phyloP scores from a whole-genome alignment of 2,329 filamentous ascomycete genomes.

The Fusarium robinianum region DNA sequence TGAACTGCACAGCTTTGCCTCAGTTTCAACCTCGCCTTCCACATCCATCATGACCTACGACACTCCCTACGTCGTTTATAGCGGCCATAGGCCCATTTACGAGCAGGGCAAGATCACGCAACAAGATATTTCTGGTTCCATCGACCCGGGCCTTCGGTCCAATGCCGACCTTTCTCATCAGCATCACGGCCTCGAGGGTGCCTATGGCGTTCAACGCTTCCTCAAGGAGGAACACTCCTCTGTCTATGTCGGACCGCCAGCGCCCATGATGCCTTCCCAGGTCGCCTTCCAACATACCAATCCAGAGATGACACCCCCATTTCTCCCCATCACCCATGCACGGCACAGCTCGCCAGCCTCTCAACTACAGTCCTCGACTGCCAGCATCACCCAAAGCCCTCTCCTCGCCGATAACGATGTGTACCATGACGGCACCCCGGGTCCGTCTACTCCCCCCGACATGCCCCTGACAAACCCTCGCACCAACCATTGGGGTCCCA shows the following conservation, averaged over 20 bases:
- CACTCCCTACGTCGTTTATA: no score
- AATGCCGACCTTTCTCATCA: no score
- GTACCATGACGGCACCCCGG: slow-evolving; percentile 19
- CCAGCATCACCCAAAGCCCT: slow-evolving; percentile 28
- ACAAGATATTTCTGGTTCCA: no score
- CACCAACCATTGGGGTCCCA: no score
- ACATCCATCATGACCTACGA: no score
- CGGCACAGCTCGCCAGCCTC: slow-evolving; percentile 26
- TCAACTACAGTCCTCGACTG: slow-evolving; percentile 21
- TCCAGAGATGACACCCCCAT: slow-evolving; percentile 4
- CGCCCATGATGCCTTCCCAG: not conserved
- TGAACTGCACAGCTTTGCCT: no score
- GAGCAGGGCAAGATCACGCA: no score
- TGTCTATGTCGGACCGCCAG: slow-evolving; percentile 2
- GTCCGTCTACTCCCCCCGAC: slow-evolving; percentile 27
- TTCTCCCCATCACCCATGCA: slow-evolving; percentile 4
- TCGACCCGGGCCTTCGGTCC: no score
- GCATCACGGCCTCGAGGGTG: no score
- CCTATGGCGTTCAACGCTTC: slow-evolving; percentile 26
- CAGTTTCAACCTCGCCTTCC: no score
- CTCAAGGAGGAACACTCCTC: slow-evolving; percentile 17
- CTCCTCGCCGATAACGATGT: slow-evolving; percentile 24
- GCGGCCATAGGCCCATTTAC: no score
- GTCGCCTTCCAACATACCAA: not conserved
- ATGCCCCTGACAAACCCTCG: no score